Evolutionary conservation across 2,329 filamentous ascomycete species (phyloP), one percentile per base, ranked within the genome.

Genomic region (Exophiala sp.): DNA sequence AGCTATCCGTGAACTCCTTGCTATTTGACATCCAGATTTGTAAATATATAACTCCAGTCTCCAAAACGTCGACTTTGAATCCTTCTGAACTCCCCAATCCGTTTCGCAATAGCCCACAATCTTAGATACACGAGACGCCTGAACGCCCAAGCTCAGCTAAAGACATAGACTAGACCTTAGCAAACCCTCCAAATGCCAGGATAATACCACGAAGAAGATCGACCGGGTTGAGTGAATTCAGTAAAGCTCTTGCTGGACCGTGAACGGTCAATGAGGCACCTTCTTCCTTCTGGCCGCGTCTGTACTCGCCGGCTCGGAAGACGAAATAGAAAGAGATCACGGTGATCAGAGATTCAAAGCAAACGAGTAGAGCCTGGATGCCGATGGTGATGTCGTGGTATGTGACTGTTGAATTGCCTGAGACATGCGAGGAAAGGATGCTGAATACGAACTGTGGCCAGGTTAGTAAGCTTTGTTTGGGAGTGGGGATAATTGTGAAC

Each of bases 311-410:
- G 2, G 55, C 91, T 1, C 88, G 80, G 66, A 92, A 95, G 2
- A 89, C 88, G 76, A 85, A 94, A 11, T 92, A 72, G 68, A 95
- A 89, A 48, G 94, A 70, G 39, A 90, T 65, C 14, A 87, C 77
- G 65, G 95, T 94, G 29, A 88, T 72, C 8, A 88, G 81, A 89
- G 95, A 94, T 70, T 95, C 90, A 36, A 94, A 74, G 65, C 87
- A 91, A 16, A 92, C 81, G 9, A 94, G 75, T 44, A 91, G 73
- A 32, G 85, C 84, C 0, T 89, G 88, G 20, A 95, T 84, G 48
- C 89, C 88, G 47, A 92, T 83, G 65, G 88, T 87, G 62, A 95
- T 77, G 68, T 95, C 89, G 43, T 51, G 42, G 21, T 48, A 49
- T 2, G 57, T 1, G 84, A 85, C 46, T 84, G 85, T 33, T 81